phyloP scores from a whole-genome alignment of 2,329 filamentous ascomycete genomes.

The Diaporthe sp. region DNA sequence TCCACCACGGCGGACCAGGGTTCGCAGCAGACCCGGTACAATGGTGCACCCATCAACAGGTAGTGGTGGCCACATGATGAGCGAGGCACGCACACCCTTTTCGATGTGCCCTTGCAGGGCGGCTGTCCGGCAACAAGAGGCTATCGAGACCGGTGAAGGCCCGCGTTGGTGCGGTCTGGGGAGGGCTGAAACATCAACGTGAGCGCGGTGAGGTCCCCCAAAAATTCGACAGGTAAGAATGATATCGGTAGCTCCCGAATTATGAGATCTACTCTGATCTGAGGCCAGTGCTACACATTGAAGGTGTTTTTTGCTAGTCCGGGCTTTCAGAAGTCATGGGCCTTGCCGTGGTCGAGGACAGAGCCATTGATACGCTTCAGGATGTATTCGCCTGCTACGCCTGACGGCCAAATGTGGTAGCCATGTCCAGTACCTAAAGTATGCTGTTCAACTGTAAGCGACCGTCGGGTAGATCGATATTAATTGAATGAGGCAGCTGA shows the following conservation, averaged over 20 bases:
- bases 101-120: constrained; percentile 39
- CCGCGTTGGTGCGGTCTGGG: constrained; percentile 19
- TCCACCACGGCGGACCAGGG: constrained; percentile 19
- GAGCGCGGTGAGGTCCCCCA: constrained; percentile 9
- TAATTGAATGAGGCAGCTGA: neutral
- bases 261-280: constrained; percentile 1
- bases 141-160: constrained; percentile 40
- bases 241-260: constrained; percentile 40
- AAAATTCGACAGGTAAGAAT: constrained; percentile 20
- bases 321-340: neutral
- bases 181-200: constrained; percentile 33
- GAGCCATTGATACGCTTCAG: neutral
- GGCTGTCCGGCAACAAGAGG: constrained; percentile 34
- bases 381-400: neutral
- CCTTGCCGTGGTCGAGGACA: neutral
- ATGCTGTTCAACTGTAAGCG: neutral
- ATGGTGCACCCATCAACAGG: constrained; percentile 34
- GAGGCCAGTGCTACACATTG: neutral
- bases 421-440: no score
- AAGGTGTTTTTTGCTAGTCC: neutral
- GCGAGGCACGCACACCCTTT: constrained; percentile 31
- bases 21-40: constrained; percentile 35
- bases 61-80: constrained; percentile 40
- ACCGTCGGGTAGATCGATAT: neutral
- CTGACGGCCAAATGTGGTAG: neutral